These are phyloP conservation scores for Simmondsia chinensis DNA, from an alignment of 148 eudicot genomes.

Conservation along the genomic window DNA sequence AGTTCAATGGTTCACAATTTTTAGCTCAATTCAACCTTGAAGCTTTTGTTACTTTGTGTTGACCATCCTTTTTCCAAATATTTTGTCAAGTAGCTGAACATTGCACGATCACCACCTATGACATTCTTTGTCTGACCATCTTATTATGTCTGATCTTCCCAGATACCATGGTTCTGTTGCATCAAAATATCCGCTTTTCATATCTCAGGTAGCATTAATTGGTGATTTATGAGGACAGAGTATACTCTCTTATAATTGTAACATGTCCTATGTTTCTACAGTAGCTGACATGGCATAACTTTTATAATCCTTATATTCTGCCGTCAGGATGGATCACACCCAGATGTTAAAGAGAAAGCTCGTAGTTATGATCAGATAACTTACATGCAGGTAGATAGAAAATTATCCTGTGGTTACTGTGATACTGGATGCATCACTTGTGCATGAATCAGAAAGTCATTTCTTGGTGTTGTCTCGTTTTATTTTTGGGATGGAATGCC, in stretches of 20 bases:
- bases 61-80: no score
- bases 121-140: no score
- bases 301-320: conserved; percentile 5
- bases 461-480: no score
- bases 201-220: conserved; percentile 65
- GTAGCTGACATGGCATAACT: not conserved
- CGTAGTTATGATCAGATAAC: conserved; percentile 64
- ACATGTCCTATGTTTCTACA: no score
- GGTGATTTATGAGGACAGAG: conserved; percentile 1
- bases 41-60: no score
- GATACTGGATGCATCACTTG: no score
- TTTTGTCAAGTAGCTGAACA: no score
- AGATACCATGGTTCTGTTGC: conserved; percentile 53
- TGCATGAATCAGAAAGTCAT: no score
- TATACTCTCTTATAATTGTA: no score
- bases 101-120: no score
- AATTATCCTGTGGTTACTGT: not conserved
- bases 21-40: not conserved
- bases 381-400: conserved; percentile 76
- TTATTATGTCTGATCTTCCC: conserved; percentile 11
- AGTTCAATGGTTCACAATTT: not conserved
- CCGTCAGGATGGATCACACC: conserved; percentile 75
- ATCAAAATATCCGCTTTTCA: conserved; percentile 65
- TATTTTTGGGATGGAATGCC: no score
- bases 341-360: conserved; percentile 64